Evolutionary conservation across 495 filamentous ascomycete species (phyloP), one percentile per base, ranked within the genome.

Genomic region (Penicillium odoratum): DNA sequence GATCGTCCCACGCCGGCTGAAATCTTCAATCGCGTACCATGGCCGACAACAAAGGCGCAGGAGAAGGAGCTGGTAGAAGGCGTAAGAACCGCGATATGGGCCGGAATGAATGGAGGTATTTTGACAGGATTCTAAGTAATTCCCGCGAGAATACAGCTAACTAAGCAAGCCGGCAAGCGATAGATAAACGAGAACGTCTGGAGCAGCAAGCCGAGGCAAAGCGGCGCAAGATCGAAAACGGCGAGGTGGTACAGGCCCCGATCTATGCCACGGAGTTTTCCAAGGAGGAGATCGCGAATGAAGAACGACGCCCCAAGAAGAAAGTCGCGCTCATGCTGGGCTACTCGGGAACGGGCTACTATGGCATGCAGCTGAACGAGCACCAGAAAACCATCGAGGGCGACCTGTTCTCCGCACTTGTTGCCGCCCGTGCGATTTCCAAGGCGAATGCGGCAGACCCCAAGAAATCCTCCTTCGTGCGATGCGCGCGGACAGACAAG

Each of bases 281-380:
- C 11, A 74, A 83, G 59, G 91, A 92, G 57, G 92, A 96, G 74
- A 92, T 96, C 57, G 88, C 86, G 5, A 83, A 82, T 36, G 93
- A 98, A 71, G 85, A 86, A 64, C 83, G 93, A 48, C 87, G 85
- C 48, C 94, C 94, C 4, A 98, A 98, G 78, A 85, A 89, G 67
- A 98, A 98, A 74, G 94, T 95, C 28, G 95, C 94, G 18, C 89
- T 98, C 15, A 70, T 98, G 77, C 84, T 98, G 59, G 93, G 95
- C 6, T 98, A 98, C 69, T 91, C 91, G 25, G 94, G 94, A 28
- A 95, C 89, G n/a, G 95, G 95, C 13, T 98, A 98, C 74, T 92
- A 90, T 72, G 94, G 94, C 57, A 93, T 98, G 83, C 94, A 98
- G 71, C 85, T 97, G 80, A 84, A 79, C 62, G 63, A 65, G 7